Percentiles rank a stretch among this genome's conserved stretches.
Evolutionary conservation across 257 asterid species (phyloP).

Genomic region (Schizonepeta tenuifolia): DNA sequence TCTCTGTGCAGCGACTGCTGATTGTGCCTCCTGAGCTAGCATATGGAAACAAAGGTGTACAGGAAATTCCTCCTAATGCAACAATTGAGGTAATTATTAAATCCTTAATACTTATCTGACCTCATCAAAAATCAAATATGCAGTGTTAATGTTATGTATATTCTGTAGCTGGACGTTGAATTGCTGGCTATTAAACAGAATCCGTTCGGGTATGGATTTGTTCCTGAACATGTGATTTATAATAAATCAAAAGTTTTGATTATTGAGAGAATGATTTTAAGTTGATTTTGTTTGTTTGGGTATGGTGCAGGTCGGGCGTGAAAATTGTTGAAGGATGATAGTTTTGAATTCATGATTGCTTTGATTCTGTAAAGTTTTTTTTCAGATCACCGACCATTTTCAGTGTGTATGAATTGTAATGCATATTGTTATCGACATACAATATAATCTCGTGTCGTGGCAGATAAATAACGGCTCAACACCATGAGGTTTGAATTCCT

Average conservation of each 20-base stretch:
- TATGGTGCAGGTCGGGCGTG: constrained; percentile 75
- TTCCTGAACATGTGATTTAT: not conserved
- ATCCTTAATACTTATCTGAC: not conserved
- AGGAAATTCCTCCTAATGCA: constrained; percentile 98
- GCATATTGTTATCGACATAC: too few species aligned
- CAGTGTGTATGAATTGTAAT: too few species aligned
- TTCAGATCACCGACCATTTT: not conserved
- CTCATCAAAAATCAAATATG: not conserved
- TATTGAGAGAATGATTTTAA: not conserved
- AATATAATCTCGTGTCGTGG: too few species aligned
- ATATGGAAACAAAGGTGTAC: constrained; percentile 93
- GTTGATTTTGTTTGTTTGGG: not conserved
- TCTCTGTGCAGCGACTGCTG: constrained; percentile 66
- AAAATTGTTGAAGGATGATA: constrained; percentile 78
- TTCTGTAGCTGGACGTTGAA: constrained; percentile 79
- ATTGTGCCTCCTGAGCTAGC: constrained; percentile 97
- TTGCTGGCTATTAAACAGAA: constrained; percentile 85
- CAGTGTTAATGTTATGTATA: not conserved
- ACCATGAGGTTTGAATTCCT: too few species aligned
- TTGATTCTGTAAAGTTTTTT: not conserved
- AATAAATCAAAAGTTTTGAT: not conserved
- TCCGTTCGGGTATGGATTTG: constrained; percentile 74
- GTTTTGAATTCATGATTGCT: not conserved
- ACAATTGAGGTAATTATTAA: constrained; percentile 72
- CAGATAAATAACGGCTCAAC: too few species aligned